phyloP scores from a whole-genome alignment of 2,329 filamentous ascomycete species.

The Dendryphion nanum region DNA sequence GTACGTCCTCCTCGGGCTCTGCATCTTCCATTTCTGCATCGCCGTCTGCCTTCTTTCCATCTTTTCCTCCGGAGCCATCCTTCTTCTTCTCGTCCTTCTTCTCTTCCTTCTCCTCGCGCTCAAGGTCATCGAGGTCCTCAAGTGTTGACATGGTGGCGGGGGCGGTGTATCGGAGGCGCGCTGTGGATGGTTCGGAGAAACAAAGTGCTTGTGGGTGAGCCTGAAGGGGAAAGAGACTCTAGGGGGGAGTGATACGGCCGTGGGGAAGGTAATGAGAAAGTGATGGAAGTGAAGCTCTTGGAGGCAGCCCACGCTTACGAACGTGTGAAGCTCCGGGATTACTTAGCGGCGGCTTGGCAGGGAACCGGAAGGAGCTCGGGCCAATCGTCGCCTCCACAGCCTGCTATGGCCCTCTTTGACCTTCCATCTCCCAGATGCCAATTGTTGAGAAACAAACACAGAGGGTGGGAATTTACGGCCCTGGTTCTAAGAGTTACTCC shows the following conservation, averaged over 20 bases:
- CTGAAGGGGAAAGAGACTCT: neutral
- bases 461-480: no score
- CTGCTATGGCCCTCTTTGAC: no score
- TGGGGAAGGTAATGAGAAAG: neutral
- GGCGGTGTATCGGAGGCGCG: neutral
- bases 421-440: no score
- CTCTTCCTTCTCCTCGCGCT: constrained; percentile 74
- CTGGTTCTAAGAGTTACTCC: no score
- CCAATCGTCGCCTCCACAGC: no score
- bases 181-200: constrained; percentile 1
- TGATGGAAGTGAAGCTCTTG: neutral
- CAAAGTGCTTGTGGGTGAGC: neutral
- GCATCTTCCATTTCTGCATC: constrained; percentile 93
- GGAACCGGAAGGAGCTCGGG: neutral
- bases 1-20: constrained; percentile 68
- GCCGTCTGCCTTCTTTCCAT: constrained; percentile 60
- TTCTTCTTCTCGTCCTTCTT: constrained; percentile 59
- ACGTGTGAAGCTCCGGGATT: constrained; percentile 1
- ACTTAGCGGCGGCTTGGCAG: constrained; percentile 1
- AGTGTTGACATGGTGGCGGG: constrained; percentile 73
- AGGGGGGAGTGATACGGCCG: neutral
- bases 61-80: constrained; percentile 52
- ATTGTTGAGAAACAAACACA: no score
- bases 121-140: constrained; percentile 87
- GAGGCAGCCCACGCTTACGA: constrained; percentile 2